Evolutionary conservation across 371 early-diverging fungal species (phyloP), one percentile per base, ranked within the genome.

Genomic region (Batrachochytrium dendrobatidis): DNA sequence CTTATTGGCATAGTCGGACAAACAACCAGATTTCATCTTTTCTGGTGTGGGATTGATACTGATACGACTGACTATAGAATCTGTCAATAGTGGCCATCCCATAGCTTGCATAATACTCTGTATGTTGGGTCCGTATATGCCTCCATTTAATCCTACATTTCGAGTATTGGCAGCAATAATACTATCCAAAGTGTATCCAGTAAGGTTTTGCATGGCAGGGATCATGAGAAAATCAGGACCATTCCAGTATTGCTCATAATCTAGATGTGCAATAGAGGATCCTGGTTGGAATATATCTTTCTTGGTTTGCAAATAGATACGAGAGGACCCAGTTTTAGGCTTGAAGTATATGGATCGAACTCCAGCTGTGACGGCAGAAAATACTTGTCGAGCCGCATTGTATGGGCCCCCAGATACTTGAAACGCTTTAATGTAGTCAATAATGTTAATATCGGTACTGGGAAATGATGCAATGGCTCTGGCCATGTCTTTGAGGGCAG

Each of bases 141-240:
- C 65, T 10, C 48, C 48, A 1, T 22, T 30, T 26, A 60, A 44
- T 4, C 60, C 61, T 8, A 24, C 20, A 44, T 44, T 31, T 12
- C 34, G 25, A 1, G 53, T 51, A 48, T 48, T 55, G 17, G 51
- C 39, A 32, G 15, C n/a, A 34, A 71, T 60, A 44, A 67, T 53
- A 5, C 59, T 49, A 49, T 66, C 63, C 25, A 71, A 44, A 15
- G 64, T 35, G 18, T 25, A 30, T 7, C 71, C 71, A 2, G 56
- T 26, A 39, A 61, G 57, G 22, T 44, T 28, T n/a, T 50, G 34
- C 43, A 64, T 53, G 34, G 35, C 33, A 12, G 71, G 71, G n/a
- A 71, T 50, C 84, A 84, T 84, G 17, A 84, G 61, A 60, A 81
- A 82, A 34, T 84, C 84, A 1, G 69, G 55, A 0, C 77, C 59